These are phyloP conservation scores for Colletotrichum lindemuthianum DNA, from an alignment of 2,329 filamentous ascomycete species.

Conservation along the genomic window DNA sequence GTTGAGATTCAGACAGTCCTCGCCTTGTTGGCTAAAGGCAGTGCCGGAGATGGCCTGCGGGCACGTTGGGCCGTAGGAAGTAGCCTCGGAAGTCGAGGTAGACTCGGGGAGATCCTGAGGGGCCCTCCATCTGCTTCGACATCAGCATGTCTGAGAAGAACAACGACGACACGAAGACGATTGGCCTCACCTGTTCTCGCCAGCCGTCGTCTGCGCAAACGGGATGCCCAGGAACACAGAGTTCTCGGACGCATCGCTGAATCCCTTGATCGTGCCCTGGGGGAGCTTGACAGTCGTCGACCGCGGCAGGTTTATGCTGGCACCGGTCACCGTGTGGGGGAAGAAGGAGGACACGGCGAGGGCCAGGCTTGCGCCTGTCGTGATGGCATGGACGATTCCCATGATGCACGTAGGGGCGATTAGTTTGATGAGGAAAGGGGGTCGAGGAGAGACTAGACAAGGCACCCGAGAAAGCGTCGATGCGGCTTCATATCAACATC, in stretches of 20 bases:
- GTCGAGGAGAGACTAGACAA: slow-evolving; percentile 14
- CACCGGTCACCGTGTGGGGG: slow-evolving; percentile 1
- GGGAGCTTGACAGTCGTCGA: slow-evolving; percentile 36
- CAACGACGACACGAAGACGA: not conserved
- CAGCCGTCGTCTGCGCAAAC: slow-evolving; percentile 51
- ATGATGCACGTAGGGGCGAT: slow-evolving; percentile 18
- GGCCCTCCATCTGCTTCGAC: slow-evolving; percentile 36
- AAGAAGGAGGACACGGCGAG: slow-evolving; percentile 16
- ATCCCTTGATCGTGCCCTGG: slow-evolving; percentile 48
- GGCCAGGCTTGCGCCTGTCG: slow-evolving; percentile 10
- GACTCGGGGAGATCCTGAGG: slow-evolving; percentile 41
- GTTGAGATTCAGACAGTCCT: slow-evolving; percentile 56
- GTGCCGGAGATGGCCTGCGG: slow-evolving; percentile 40
- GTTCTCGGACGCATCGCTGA: slow-evolving; percentile 46
- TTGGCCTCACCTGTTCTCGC: slow-evolving; percentile 47
- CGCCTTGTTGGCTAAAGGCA: slow-evolving; percentile 41
- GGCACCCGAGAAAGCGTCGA: slow-evolving; percentile 9
- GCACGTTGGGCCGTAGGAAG: slow-evolving; percentile 41
- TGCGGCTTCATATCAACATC: slow-evolving; percentile 17
- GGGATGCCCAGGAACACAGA: slow-evolving; percentile 51
- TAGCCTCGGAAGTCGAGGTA: slow-evolving; percentile 39
- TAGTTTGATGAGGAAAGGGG: slow-evolving; percentile 14
- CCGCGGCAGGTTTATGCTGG: slow-evolving; percentile 8
- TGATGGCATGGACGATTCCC: slow-evolving; percentile 21
- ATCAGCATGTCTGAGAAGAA: not conserved